A percentile compares a stretch with the other conserved stretches of the same genome.
Evolutionary conservation across 2,329 filamentous ascomycete genomes (phyloP).

Genomic region (Penicillium polonicum): DNA sequence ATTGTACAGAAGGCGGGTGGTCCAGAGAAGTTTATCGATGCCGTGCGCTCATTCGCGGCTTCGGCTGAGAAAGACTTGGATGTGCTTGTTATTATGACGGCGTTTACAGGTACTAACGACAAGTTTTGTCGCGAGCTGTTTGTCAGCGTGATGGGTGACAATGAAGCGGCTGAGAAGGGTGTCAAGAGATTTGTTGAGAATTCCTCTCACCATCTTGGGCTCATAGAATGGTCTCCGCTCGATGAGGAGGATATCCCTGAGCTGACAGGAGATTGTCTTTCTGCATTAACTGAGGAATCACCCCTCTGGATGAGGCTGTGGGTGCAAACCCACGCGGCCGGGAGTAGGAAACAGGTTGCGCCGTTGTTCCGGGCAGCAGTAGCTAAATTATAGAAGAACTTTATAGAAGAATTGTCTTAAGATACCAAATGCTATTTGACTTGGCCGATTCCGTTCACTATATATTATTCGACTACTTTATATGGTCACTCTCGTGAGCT

Average conservation of each 20-base stretch:
- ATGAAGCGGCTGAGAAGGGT: slow-evolving; percentile 36
- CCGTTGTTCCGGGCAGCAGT: slow-evolving; percentile 56
- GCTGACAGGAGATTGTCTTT: slow-evolving; percentile 18
- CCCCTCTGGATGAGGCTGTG: slow-evolving; percentile 51
- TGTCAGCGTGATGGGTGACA: slow-evolving; percentile 46
- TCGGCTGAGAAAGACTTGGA: slow-evolving; percentile 47
- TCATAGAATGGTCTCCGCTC: slow-evolving; percentile 34
- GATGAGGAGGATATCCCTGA: slow-evolving; percentile 25
- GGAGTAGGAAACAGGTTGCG: slow-evolving; percentile 63
- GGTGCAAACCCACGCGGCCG: slow-evolving; percentile 56
- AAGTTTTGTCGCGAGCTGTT: slow-evolving; percentile 55
- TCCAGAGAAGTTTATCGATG: slow-evolving; percentile 39
- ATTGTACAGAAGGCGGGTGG: slow-evolving; percentile 50
- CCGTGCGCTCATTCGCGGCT: slow-evolving; percentile 48
- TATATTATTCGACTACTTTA: no score
- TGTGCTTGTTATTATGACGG: slow-evolving; percentile 61
- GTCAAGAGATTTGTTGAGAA: slow-evolving; percentile 48
- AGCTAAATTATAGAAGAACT: slow-evolving; percentile 18
- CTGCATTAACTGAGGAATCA: slow-evolving; percentile 18
- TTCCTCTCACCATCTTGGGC: slow-evolving; percentile 45
- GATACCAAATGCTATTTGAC: not conserved
- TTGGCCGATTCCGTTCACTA: no score
- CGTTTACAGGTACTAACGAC: slow-evolving; percentile 45
- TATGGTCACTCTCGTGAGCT: not conserved
- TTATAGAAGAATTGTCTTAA: not conserved